Conservation (phyloP, 192 early-diverging fungal species). For the Backusella parvicylindrica region DNA sequence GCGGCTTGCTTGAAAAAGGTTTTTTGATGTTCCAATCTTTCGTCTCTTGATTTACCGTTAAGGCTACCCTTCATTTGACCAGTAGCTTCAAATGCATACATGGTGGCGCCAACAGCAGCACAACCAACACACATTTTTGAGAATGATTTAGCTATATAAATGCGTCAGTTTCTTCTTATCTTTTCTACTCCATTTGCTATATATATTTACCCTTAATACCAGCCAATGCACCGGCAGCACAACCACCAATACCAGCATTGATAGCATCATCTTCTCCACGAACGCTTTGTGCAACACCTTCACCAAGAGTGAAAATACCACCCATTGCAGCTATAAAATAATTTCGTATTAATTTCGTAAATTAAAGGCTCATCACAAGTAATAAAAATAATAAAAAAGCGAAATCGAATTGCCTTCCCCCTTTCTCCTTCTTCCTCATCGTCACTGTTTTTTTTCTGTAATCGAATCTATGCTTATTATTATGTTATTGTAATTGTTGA, state of each 20-base stretch:
- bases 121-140: constrained; percentile 60
- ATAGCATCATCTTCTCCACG: constrained; percentile 68
- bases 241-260: constrained; percentile 69
- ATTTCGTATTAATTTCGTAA: neutral
- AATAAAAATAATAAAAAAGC: neutral
- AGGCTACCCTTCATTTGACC: constrained; percentile 53
- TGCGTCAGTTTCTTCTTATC: neutral
- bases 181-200: neutral
- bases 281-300: constrained; percentile 49
- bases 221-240: constrained; percentile 68
- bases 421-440: neutral
- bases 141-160: constrained; percentile 46
- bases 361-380: neutral
- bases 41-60: constrained; percentile 36
- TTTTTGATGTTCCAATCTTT: constrained; percentile 41
- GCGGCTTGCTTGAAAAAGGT: constrained; percentile 35
- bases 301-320: constrained; percentile 71
- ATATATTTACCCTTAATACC: constrained; percentile 48
- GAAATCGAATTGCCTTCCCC: neutral
- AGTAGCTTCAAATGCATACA: constrained; percentile 65
- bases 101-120: constrained; percentile 59
- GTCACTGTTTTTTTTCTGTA: neutral
- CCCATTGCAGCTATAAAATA: constrained; percentile 66
- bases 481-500: neutral
- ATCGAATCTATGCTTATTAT: neutral